A percentile compares a stretch with the other conserved stretches of the same genome.
Evolutionary conservation across 257 asterid genomes (phyloP).

Genomic region (Plantago elongata): DNA sequence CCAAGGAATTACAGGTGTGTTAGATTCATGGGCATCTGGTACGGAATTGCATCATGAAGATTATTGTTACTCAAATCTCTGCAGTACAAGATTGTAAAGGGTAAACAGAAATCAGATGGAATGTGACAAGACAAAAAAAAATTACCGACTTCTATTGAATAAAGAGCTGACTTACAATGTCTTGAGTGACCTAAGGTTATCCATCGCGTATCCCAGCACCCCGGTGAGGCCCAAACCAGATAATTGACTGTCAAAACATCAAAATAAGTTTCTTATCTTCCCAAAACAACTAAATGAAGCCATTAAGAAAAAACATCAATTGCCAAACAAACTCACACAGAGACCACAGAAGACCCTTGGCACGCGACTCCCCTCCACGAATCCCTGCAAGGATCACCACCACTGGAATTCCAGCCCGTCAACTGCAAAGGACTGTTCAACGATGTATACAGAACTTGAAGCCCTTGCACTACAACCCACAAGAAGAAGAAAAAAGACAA

Average conservation of each 20-base stretch:
- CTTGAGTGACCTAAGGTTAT: slow-evolving; percentile 62
- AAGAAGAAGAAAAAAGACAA: slow-evolving; percentile 27
- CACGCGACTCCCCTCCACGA: slow-evolving; percentile 87
- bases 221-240: slow-evolving; percentile 82
- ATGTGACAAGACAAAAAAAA: slow-evolving; percentile 6
- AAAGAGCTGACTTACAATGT: slow-evolving; percentile 54
- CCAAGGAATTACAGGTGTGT: slow-evolving; percentile 66
- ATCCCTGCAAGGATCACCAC: slow-evolving; percentile 96
- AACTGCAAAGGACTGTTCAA: slow-evolving; percentile 74
- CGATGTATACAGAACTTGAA: slow-evolving; percentile 74
- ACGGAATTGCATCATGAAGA: slow-evolving; percentile 69
- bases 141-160: slow-evolving; percentile 3
- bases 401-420: slow-evolving; percentile 74
- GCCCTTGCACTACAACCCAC: slow-evolving; percentile 90
- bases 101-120: not conserved
- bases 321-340: slow-evolving; percentile 58
- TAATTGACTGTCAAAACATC: slow-evolving; percentile 53
- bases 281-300: slow-evolving; percentile 9
- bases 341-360: slow-evolving; percentile 68
- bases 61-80: slow-evolving; percentile 94
- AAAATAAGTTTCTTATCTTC: slow-evolving; percentile 18
- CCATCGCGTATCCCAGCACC: slow-evolving; percentile 79
- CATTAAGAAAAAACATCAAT: not conserved
- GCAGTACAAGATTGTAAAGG: slow-evolving; percentile 22
- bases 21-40: slow-evolving; percentile 81